Evolutionary conservation across 129 eudicot genomes (phyloP).

Genomic region (Logfia minima): DNA sequence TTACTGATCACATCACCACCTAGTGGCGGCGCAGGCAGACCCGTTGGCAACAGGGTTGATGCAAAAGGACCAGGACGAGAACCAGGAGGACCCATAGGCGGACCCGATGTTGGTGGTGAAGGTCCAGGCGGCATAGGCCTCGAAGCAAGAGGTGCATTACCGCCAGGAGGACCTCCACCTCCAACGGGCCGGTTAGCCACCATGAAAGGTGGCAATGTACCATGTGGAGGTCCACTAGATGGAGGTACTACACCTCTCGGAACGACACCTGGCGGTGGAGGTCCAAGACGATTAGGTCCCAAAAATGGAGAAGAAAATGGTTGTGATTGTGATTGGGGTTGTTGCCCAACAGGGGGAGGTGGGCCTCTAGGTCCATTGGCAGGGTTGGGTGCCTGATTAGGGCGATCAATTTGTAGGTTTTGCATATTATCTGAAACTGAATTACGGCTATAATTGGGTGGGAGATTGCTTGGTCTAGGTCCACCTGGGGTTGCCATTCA

Average conservation of each 20-base stretch:
- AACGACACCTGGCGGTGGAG: slow-evolving; percentile 72
- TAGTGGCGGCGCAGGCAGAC: slow-evolving; percentile 26
- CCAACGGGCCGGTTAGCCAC: slow-evolving; percentile 43
- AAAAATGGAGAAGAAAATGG: slow-evolving; percentile 31
- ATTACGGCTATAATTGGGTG: slow-evolving; percentile 63
- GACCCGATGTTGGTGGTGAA: slow-evolving; percentile 5
- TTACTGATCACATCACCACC: slow-evolving; percentile 42
- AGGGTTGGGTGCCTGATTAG: slow-evolving; percentile 44
- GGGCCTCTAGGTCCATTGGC: slow-evolving; percentile 48
- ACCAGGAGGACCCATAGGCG: slow-evolving; percentile 32
- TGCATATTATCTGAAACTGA: slow-evolving; percentile 60
- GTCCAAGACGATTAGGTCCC: slow-evolving; percentile 58
- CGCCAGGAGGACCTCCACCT: slow-evolving; percentile 44
- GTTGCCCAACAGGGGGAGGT: slow-evolving; percentile 68
- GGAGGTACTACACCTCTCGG: slow-evolving; percentile 46
- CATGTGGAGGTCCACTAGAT: slow-evolving; percentile 56
- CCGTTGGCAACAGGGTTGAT: slow-evolving; percentile 41
- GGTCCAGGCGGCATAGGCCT: slow-evolving; percentile 51
- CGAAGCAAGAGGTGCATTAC: slow-evolving; percentile 34
- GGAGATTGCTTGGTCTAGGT: slow-evolving; percentile 41
- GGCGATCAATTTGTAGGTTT: slow-evolving; percentile 57
- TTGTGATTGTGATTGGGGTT: slow-evolving; percentile 39
- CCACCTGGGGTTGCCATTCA: slow-evolving; percentile 69
- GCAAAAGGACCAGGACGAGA: slow-evolving; percentile 47
- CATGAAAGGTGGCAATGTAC: slow-evolving; percentile 46